Percentiles rank a stretch among this genome's conserved stretches.
Evolutionary conservation across 1,139 yeast species (phyloP).

Genomic region (Debaryomycetaceae sp.): DNA sequence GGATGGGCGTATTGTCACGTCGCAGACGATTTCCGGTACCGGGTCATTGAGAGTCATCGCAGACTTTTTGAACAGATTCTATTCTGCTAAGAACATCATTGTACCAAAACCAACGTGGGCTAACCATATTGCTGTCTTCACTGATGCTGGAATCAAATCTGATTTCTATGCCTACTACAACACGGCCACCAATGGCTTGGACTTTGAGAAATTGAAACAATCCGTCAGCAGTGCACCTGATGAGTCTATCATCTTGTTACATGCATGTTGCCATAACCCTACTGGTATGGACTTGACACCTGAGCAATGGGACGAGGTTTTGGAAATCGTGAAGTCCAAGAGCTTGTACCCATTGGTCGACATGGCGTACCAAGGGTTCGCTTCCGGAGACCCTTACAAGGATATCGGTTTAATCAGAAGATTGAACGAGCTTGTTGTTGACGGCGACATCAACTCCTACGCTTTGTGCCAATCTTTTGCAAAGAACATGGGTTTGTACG

Average conservation of each 20-base stretch:
- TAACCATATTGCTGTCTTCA: conserved; percentile 59
- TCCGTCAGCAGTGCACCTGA: conserved; percentile 40
- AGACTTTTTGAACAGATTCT: conserved; percentile 50
- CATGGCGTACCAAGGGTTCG: conserved; percentile 97
- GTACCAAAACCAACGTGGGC: conserved; percentile 78
- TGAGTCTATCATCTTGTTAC: conserved; percentile 71
- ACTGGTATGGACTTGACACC: conserved; percentile 92
- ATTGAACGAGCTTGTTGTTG: conserved; percentile 46
- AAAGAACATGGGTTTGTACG: conserved; percentile 94
- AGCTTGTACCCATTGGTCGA: conserved; percentile 84
- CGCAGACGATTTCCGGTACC: conserved; percentile 60
- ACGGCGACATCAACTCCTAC: conserved; percentile 49
- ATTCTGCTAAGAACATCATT: conserved; percentile 42
- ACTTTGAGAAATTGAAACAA: conserved; percentile 47
- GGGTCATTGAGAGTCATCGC: conserved; percentile 57
- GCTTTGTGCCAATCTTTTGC: conserved; percentile 90
- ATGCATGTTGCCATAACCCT: conserved; percentile 98
- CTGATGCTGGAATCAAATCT: conserved; percentile 45
- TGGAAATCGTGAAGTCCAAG: conserved; percentile 51
- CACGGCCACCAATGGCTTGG: conserved; percentile 49
- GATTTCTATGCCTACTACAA: conserved; percentile 52
- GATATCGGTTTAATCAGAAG: conserved; percentile 50
- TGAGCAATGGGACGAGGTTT: conserved; percentile 79
- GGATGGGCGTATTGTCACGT: conserved; percentile 48
- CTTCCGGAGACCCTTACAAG: conserved; percentile 64